Evolutionary conservation across 2,329 filamentous ascomycete species (phyloP).

Genomic region (Pseudogymnoascus sp.): DNA sequence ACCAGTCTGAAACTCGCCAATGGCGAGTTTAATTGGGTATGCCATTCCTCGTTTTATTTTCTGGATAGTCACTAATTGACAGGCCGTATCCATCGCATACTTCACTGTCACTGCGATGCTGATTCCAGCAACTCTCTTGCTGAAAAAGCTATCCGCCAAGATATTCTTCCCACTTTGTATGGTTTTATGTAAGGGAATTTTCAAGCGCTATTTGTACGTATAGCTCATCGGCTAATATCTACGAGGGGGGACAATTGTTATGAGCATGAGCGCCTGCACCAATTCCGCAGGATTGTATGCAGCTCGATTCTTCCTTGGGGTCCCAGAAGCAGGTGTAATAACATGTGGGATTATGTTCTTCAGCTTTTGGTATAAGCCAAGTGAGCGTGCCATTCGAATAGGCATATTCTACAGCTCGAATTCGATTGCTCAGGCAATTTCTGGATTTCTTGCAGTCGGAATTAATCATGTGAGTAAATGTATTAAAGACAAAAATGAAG

Average conservation of each 20-base stretch:
- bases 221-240: neutral
- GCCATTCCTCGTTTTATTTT: neutral
- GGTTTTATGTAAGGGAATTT: neutral
- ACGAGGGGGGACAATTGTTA: slow-evolving; percentile 10
- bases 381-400: slow-evolving; percentile 21
- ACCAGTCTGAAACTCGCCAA: slow-evolving; percentile 15
- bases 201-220: neutral
- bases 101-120: slow-evolving; percentile 19
- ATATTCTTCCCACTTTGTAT: slow-evolving; percentile 11
- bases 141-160: slow-evolving; percentile 20
- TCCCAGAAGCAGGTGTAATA: slow-evolving; percentile 22
- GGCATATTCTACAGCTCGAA: slow-evolving; percentile 22
- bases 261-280: slow-evolving; percentile 13
- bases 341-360: slow-evolving; percentile 24
- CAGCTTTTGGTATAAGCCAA: slow-evolving; percentile 24
- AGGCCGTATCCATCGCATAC: slow-evolving; percentile 19
- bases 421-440: slow-evolving; percentile 18
- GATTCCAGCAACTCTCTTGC: slow-evolving; percentile 18
- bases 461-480: slow-evolving; percentile 13
- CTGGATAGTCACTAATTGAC: neutral
- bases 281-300: slow-evolving; percentile 16
- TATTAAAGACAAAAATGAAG: neutral
- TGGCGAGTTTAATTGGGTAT: slow-evolving; percentile 20
- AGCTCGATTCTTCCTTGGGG: slow-evolving; percentile 20
- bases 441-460: slow-evolving; percentile 21